Base-by-base conservation (phyloP, 164 flowering plant species). In the Amborella trichopoda region DNA sequence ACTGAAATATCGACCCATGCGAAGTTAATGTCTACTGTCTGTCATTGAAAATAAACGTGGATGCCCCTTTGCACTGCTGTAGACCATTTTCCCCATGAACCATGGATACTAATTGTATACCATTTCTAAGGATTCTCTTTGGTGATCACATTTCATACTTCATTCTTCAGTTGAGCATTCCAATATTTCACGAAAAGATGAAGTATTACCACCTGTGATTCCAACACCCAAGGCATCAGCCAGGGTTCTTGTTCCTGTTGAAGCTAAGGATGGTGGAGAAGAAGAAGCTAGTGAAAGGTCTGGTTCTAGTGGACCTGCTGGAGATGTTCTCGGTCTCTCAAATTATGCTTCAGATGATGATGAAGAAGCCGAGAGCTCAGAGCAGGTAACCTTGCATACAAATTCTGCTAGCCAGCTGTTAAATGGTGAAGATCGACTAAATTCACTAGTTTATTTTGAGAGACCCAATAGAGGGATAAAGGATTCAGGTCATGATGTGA, bases 341-440 rank as follows among this genome's bases (percentile, higher is more conserved):
- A 91, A 58, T 58, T 93, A 93, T 76, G 86, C 80, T 36, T 82
- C 95, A 55, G 98, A 79, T 41, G 93, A 82, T 4, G 75, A 68
- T 46, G 76, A 70, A 22, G 81, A 76, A 50, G 48, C 37, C 34
- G 58, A 55, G 50, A 70, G 68, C 59, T 55, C 76, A 32, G 59
- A 32, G 38, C 54, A 50, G 40, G 40, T 25, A 25, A 38, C 60
- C 44, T 53, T 39, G 46, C 50, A 46, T 39, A 51, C 18, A 27
- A 27, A 49, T 44, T 12, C 38, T 28, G 19, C 23, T 53, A 40
- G 50, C 45, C 52, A 18, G 50, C 69, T 46, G 16, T 55, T 69
- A 42, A 47, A 45, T 37, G 34, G 33, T 26, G 22, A 43, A 37
- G 63, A 48, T 40, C 13, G 27, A 54, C 52, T 58, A 28, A 61